Evolutionary conservation across 2,329 filamentous ascomycete genomes (phyloP), one percentile per base, ranked within the genome.

Genomic region (Verticillium albo-atrum): DNA sequence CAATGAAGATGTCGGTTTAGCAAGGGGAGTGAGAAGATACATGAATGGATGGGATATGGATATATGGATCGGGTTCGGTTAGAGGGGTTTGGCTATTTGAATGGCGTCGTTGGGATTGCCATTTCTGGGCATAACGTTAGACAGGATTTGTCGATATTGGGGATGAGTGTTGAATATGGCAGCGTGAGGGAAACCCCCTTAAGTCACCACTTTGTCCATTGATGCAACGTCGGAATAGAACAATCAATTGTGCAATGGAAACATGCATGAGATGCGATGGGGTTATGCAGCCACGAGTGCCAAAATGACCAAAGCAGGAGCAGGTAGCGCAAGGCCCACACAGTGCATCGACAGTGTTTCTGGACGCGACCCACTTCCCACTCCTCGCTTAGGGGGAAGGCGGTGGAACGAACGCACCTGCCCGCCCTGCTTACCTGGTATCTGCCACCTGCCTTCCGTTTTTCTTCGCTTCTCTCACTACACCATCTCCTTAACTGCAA

Each of bases 1-100:
- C 90, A 52, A 99, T 99, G 95, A 97, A 98, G 79, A 99, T 99
- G 95, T 96, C 91, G 70, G 94, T 98, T 60, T 92, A 66, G 58
- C 9, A 14, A 15, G 17, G 20, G 26, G 20, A 12, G 42, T 10
- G 20, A 23, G n/a, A 7, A 20, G 42, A 50, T 50, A 25, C 42
- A 50, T 23, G 20, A 20, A 50, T 23, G 42, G 20, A n/a, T 32
- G 30, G 30, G 30, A 14, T 32, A 32, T 14, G 30, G 30, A 14
- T 32, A 32, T 14, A 32, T 4, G 10, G 30, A 14, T 32, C 9
- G 20, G 42, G 7, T 25, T 50, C 10, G 42, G 20, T 14, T 50
- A 12, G 9, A 50, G 42, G n/a, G 42, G n/a, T 50, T 50, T 37
- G 34, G 12, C 5, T 32, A 10, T 32, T 50, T 7, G 20, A 20